Evolutionary conservation across 2,329 filamentous ascomycete genomes (phyloP).

Genomic region (Metarhizium humberi): DNA sequence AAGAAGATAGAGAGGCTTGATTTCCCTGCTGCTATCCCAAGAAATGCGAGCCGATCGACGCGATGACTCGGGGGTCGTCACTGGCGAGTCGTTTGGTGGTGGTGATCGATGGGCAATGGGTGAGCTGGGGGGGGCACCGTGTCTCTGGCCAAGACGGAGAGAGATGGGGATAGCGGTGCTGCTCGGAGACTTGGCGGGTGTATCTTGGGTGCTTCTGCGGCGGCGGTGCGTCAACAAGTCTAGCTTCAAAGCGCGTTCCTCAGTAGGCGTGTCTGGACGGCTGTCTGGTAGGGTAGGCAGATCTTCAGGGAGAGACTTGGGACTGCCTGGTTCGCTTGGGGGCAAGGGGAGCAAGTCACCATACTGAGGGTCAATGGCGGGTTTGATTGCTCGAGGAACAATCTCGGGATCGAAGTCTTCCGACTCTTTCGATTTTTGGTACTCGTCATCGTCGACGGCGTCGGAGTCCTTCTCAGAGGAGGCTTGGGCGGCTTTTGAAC

Average conservation of each 20-base stretch:
- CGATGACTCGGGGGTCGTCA: conserved; percentile 23
- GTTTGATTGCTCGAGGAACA: conserved; percentile 47
- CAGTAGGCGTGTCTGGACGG: conserved; percentile 46
- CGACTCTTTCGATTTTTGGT: conserved; percentile 12
- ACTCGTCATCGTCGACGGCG: conserved; percentile 13
- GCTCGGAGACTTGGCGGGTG: conserved; percentile 40
- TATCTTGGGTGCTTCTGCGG: conserved; percentile 38
- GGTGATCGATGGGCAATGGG: conserved; percentile 30
- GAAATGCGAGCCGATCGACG: conserved; percentile 41
- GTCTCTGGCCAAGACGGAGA: conserved; percentile 39
- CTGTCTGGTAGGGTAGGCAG: conserved; percentile 51
- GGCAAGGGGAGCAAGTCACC: conserved; percentile 56
- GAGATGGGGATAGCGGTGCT: conserved; percentile 49
- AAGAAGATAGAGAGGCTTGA: conserved; percentile 74
- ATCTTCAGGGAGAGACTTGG: conserved; percentile 25
- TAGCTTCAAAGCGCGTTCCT: conserved; percentile 32
- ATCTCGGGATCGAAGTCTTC: conserved; percentile 49
- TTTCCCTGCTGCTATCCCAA: conserved; percentile 58
- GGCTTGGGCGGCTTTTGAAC: conserved; percentile 37
- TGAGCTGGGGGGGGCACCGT: conserved; percentile 29
- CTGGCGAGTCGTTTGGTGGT: conserved; percentile 27
- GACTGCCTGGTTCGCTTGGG: conserved; percentile 47
- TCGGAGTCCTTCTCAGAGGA: conserved; percentile 27
- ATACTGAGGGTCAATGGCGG: conserved; percentile 57
- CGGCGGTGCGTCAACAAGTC: conserved; percentile 35